Evolutionary conservation across 2,329 filamentous ascomycete genomes (phyloP).

Genomic region (Penicillium sp.): DNA sequence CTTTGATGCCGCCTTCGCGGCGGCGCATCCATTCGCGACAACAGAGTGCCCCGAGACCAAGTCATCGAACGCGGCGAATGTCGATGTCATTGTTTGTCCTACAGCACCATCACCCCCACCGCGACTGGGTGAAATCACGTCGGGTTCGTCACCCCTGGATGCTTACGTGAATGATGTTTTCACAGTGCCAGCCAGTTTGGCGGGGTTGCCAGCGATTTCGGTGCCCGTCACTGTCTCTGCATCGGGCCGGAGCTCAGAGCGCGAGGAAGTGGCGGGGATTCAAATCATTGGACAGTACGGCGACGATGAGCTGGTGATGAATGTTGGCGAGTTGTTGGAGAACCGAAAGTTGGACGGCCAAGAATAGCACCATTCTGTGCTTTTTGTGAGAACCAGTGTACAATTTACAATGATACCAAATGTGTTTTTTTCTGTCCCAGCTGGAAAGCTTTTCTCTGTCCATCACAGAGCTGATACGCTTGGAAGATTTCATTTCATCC

Average conservation of each 20-base stretch:
- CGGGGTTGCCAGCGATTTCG: constrained; percentile 81
- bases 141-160: constrained; percentile 52
- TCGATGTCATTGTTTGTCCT: constrained; percentile 83
- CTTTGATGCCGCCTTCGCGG: constrained; percentile 71
- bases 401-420: constrained; percentile 10
- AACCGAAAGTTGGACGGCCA: constrained; percentile 12
- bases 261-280: constrained; percentile 33
- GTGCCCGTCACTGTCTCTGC: constrained; percentile 56
- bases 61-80: constrained; percentile 26
- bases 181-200: constrained; percentile 88
- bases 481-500: too few relatives aligned
- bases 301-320: constrained; percentile 39
- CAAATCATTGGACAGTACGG: constrained; percentile 46
- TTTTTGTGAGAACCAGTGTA: constrained; percentile 2
- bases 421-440: background rate
- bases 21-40: constrained; percentile 58
- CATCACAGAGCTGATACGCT: too few relatives aligned
- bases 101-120: constrained; percentile 77
- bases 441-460: too few relatives aligned
- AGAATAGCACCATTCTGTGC: background rate
- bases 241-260: constrained; percentile 3
- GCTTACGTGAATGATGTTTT: constrained; percentile 91
- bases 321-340: constrained; percentile 34
- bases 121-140: constrained; percentile 50
- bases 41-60: constrained; percentile 2